Base-by-base conservation (phyloP, 345 rosid genomes). In the Noccaea bulbosa region DNA sequence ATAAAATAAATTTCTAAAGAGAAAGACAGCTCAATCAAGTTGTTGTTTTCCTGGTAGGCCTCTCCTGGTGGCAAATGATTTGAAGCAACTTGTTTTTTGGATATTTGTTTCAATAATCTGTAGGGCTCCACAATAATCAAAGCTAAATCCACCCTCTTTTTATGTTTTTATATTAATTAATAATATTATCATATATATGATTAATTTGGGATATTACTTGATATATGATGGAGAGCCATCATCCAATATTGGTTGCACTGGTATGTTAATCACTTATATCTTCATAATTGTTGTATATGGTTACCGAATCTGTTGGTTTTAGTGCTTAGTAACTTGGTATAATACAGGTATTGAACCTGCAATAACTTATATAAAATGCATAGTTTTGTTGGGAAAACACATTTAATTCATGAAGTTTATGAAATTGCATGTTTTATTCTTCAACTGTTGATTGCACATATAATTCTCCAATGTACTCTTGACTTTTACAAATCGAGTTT, bases 1-100 rank as follows among this genome's bases (percentile, higher is more conserved):
- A n/a, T 56, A 17, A 16, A 16, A 64, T 27, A 15, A 7, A 64
- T 11, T 55, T 55, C 46, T 10, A 54, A 63, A 48, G 51, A 57
- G 27, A 50, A 59, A 41, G 48, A 66, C 78, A 74, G 67, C 72
- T 58, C 68, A 58, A 74, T 58, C 56, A 74, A 50, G 78, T 74
- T 74, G 78, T 67, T 50, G 78, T 67, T 50, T 11, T 55, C 62
- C 12, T 49, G 52, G 72, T 73, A 64, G 76, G 76, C 65, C 76
- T 71, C 69, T 72, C 48, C 33, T 45, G 35, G 58, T 54, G 71
- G 32, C 40, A 57, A 27, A 30, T 64, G 65, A 72, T 64, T 72
- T 30, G 58, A 17, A 27, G 61, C 67, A 50, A 66, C 67, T 66
- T 74, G 54, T 40, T 33, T 33, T 15, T 66, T 49, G 4, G 59